Evolutionary conservation across 2,329 filamentous ascomycete species (phyloP), one percentile per base, ranked within the genome.

Genomic region (Talaromyces funiculosus): DNA sequence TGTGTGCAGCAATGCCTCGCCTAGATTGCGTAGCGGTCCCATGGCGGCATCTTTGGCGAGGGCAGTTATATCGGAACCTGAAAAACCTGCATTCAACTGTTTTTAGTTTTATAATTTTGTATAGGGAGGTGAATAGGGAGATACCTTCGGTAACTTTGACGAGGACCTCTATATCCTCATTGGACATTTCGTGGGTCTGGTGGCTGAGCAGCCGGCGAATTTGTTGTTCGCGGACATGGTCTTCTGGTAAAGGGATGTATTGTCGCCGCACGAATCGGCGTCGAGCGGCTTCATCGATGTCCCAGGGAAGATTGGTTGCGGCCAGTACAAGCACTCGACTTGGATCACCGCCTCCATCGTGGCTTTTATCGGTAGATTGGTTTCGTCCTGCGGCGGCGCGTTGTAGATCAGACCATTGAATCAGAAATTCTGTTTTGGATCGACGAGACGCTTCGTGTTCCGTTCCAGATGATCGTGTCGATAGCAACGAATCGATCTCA

Each of bases 21-120:
- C 94, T 2, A 97, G 80, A 57, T 91, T 93, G 33, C 94, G 85
- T 12, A 99, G 79, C 0, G 94, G 94, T 0, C 94, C 93, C 94
- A 99, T 99, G 2, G 94, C 94, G 8, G 94, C 94, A 72, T 99
- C 94, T 76, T 99, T 99, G 7, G 94, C 94, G 8, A 99, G 80
- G 1, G 94, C 92, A 22, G 94, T 97, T 65, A 99, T 96, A 70
- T 99, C 94, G 1, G 92, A 96, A 47, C 94, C 94, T 8, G 92
- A 97, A 77, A 96, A 99, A n/a, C 92, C 92, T 97, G 47, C 24
- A 63, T 45, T 18, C n/a, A n/a, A 7, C 1, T 22, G 35, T 54
- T 10, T 43, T 35, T 38, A 53, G 26, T 3, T 49, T 18, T 18
- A 20, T 5, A 31, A 8, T n/a, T n/a, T n/a, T n/a, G n/a, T 6